Base-by-base conservation (phyloP, 768 basidiomycete species). In the Auriscalpium vulgare region DNA sequence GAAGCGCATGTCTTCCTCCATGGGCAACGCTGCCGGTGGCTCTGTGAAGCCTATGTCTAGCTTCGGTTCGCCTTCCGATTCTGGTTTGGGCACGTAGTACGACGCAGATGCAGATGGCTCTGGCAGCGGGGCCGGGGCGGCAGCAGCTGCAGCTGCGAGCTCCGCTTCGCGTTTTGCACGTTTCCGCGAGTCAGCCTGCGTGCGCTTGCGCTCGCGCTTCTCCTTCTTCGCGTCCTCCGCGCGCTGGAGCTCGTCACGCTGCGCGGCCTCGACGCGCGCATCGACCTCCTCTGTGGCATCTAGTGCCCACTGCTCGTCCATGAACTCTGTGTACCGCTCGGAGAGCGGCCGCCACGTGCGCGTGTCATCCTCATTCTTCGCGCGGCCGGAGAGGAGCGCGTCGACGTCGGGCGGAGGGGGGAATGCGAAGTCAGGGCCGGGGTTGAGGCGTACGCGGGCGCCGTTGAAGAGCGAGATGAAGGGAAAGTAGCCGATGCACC, bases 391-490 rank as follows among this genome's bases (percentile, higher is more conserved):
- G 10, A 93, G 77, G 16, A 85, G 63, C 3, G 78, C 75, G 58
- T 92, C 91, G 61, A 94, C 80, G 61, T 94, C 86, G 8, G 76
- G 70, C 1, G 90, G 90, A 3, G 93, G 94, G 1, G 88, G 81
- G 63, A 78, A 89, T 8, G 81, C 79, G 63, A 95, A 98, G 58
- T 85, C 68, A 0, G 97, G 97, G 0, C 97, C 97, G 16, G 94
- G 83, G 66, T 99, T 97, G 56, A 95, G 76, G 48, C 69, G 78
- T 11, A 94, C 87, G 56, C 83, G 81, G 0, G 91, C 95, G 57
- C 87, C 86, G 64, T 94, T 95, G 75, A 92, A 99, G 38, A 95
- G 75, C 4, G 92, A 95, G 60, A 97, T 82, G 73, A 97, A 86
- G 0, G 95, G 93, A 68, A 93, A 98, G 71, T 99, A 99, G 1